Evolutionary conservation across 73 alveolate species (phyloP).

Genomic region (Paramecium tetraurelia): DNA sequence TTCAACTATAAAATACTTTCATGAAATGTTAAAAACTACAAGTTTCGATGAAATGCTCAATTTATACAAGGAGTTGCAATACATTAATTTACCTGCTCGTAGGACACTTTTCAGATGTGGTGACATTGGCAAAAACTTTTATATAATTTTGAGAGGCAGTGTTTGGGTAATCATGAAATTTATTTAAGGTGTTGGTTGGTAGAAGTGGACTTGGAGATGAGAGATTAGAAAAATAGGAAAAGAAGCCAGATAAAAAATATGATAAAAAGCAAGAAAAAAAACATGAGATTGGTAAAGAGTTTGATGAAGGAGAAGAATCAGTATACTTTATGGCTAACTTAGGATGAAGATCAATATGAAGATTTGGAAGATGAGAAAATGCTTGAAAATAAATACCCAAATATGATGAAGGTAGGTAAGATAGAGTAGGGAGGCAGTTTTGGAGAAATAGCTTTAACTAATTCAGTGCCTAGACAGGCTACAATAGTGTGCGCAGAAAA

Average conservation of each 20-base stretch:
- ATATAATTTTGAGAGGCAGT: neutral
- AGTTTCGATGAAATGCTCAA: neutral
- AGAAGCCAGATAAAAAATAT: neutral
- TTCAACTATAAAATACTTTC: neutral
- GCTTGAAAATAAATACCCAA: neutral
- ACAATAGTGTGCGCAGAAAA: conserved; percentile 41
- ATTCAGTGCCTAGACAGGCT: conserved; percentile 4
- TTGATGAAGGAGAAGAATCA: conserved; percentile 21
- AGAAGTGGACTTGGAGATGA: conserved; percentile 14
- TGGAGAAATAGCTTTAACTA: conserved; percentile 48
- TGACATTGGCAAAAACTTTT: conserved; percentile 31
- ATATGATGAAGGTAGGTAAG: conserved; percentile 35
- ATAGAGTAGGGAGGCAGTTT: conserved; percentile 35
- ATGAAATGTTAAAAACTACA: conserved; percentile 31
- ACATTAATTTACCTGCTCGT: neutral
- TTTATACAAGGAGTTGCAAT: conserved; percentile 13
- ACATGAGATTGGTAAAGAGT: neutral
- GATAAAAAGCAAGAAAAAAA: neutral
- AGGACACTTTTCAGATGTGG: conserved; percentile 24
- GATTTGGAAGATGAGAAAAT: neutral
- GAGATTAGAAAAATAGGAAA: neutral
- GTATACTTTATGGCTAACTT: neutral
- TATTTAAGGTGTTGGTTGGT: neutral
- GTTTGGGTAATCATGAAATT: neutral
- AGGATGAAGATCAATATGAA: conserved; percentile 32